Percentiles rank a stretch among this genome's conserved stretches.
phyloP scores from a whole-genome alignment of 108 stramenopile species.

The Schizochytrium sp. region DNA sequence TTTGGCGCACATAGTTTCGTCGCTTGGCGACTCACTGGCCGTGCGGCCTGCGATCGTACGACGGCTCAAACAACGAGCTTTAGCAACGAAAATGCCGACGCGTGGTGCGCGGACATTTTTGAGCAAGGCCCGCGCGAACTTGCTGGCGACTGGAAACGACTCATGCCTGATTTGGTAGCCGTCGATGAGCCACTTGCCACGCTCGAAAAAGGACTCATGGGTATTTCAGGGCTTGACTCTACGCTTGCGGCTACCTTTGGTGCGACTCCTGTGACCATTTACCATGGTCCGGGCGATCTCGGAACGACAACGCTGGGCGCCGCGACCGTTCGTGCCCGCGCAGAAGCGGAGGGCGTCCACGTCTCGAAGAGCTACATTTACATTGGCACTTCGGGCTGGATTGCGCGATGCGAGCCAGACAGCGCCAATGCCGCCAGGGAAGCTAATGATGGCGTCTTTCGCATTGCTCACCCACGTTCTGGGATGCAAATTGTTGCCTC shows the following conservation, averaged over 20 bases:
- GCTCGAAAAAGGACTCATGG: neutral
- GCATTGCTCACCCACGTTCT: neutral
- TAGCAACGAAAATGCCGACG: conserved; percentile 77
- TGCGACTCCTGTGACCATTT: conserved; percentile 64
- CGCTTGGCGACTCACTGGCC: neutral
- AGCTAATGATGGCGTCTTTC: neutral
- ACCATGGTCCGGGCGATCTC: conserved; percentile 55
- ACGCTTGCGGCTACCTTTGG: neutral
- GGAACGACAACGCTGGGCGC: neutral
- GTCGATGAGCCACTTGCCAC: neutral
- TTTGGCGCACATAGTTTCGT: conserved; percentile 18
- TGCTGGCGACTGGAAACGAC: neutral
- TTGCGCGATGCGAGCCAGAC: neutral
- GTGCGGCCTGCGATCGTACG: neutral
- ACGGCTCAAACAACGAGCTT: conserved; percentile 66
- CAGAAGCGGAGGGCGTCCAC: neutral
- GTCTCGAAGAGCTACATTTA: neutral
- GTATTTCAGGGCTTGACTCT: neutral
- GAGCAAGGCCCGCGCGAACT: neutral
- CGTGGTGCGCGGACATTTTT: conserved; percentile 63
- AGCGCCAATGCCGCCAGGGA: neutral
- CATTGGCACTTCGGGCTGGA: neutral
- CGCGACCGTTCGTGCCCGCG: neutral
- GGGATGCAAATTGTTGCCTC: neutral
- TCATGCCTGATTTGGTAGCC: neutral